phyloP scores from a whole-genome alignment of 2,329 filamentous ascomycete genomes.

The Fusarium nodosum region DNA sequence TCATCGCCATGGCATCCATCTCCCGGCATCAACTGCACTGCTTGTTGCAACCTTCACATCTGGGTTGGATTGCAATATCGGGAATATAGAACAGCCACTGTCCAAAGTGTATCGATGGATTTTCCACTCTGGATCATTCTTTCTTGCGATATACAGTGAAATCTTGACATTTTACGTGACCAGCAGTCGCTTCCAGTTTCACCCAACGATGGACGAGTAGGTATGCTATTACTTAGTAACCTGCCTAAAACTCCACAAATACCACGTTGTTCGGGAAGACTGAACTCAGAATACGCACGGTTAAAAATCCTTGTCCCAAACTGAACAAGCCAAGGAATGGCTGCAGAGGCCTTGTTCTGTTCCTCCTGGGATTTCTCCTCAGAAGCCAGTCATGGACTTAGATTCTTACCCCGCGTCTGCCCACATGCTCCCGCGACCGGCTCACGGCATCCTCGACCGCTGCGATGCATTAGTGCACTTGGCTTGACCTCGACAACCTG shows the following conservation, averaged over 20 bases:
- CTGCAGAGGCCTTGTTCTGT: constrained; percentile 3
- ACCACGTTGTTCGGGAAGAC: constrained; percentile 34
- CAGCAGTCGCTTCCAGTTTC: neutral
- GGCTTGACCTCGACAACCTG: constrained; percentile 24
- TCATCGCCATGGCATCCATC: constrained; percentile 33
- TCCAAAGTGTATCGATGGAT: neutral
- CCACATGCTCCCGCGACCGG: constrained; percentile 49
- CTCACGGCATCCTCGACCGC: constrained; percentile 47
- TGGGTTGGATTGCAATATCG: neutral
- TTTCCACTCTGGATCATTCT: neutral
- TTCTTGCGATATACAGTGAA: neutral
- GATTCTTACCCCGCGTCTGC: constrained; percentile 46
- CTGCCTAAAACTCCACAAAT: constrained; percentile 13
- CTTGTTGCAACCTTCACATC: constrained; percentile 20
- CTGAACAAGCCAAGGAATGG: constrained; percentile 11
- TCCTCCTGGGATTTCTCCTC: constrained; percentile 11
- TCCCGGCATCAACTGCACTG: constrained; percentile 22
- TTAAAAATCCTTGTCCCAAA: constrained; percentile 15
- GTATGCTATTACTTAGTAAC: constrained; percentile 6
- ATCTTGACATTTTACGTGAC: neutral
- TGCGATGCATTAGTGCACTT: constrained; percentile 41
- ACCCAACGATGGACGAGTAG: neutral
- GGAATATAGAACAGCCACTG: constrained; percentile 1
- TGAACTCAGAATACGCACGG: constrained; percentile 26
- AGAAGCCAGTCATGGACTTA: constrained; percentile 37